Evolutionary conservation across 75 land plant genomes (phyloP), one percentile per base, ranked within the genome.

Genomic region (Selaginella tamariscina): DNA sequence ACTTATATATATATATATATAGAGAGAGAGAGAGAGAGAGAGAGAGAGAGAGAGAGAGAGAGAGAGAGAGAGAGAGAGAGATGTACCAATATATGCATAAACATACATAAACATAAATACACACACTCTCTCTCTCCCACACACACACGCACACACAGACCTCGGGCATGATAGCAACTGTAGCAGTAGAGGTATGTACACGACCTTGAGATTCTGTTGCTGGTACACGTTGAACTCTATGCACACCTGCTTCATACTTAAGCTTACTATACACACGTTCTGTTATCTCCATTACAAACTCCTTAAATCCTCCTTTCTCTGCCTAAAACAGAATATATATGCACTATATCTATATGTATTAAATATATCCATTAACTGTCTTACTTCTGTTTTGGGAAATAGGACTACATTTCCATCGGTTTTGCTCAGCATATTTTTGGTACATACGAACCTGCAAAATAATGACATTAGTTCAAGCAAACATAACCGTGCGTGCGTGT

Each of bases 81-180:
- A n/a, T n/a, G n/a, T n/a, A n/a, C n/a, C n/a, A n/a, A n/a, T n/a
- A n/a, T n/a, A n/a, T n/a, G n/a, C n/a, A n/a, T n/a, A n/a, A n/a
- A n/a, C n/a, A 39, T 39, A 15, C 49, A 39, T 5, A 39, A 39
- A 39, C 49, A 39, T 5, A 39, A 39, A 39, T 5, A 39, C 49
- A 39, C 49, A 39, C n/a, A n/a, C n/a, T n/a, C n/a, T n/a, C n/a
- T n/a, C n/a, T n/a, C n/a, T n/a, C n/a, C n/a, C n/a, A n/a, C n/a
- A n/a, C n/a, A n/a, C n/a, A n/a, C n/a, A n/a, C n/a, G n/a, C n/a
- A n/a, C n/a, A n/a, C n/a, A 39, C 49, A 15, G 69, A 94, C 98
- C 99, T 95, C 99, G 5, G 99, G 99, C 97, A 95, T 95, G 63
- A 95, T 88, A 5, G 99, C 99, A 29, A 95, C 97, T 33, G 99